These are phyloP conservation scores for Hymenochaete sp. DNA, from an alignment of 1,284 basidiomycete species.

Conservation along the genomic window DNA sequence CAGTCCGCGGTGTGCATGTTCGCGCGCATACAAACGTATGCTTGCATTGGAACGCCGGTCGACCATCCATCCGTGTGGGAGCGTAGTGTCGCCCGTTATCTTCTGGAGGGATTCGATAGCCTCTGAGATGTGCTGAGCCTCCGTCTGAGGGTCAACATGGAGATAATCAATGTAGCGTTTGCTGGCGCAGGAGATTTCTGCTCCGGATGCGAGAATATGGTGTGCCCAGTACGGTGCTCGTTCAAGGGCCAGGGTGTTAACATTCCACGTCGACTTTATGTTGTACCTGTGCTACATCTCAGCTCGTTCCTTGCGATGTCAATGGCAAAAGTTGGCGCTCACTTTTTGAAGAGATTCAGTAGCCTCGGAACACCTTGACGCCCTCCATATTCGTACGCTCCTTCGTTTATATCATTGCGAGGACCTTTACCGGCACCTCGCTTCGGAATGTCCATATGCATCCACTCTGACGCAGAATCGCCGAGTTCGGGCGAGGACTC, in stretches of 20 bases:
- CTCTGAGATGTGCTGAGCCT: slow-evolving; percentile 24
- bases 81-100: slow-evolving; percentile 21
- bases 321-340: not conserved
- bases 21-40: slow-evolving; percentile 20
- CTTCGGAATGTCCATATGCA: slow-evolving; percentile 19
- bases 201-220: slow-evolving; percentile 19
- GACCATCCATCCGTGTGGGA: slow-evolving; percentile 30
- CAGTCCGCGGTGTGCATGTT: slow-evolving; percentile 19
- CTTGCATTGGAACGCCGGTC: slow-evolving; percentile 13
- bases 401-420: slow-evolving; percentile 1
- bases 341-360: slow-evolving; percentile 5
- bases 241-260: slow-evolving; percentile 2
- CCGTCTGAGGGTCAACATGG: slow-evolving; percentile 20
- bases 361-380: not conserved
- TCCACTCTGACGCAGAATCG: slow-evolving; percentile 30
- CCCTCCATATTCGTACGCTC: slow-evolving; percentile 1
- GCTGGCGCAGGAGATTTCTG: slow-evolving; percentile 19
- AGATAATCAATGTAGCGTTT: slow-evolving; percentile 21
- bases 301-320: no score
- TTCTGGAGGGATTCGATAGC: slow-evolving; percentile 23
- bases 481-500: slow-evolving; percentile 30
- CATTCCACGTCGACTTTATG: slow-evolving; percentile 2
- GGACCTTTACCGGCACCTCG: slow-evolving; percentile 7
- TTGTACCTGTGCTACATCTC: not conserved
- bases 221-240: slow-evolving; percentile 24